phyloP scores from a whole-genome alignment of 2,329 filamentous ascomycete genomes.

The Aphanoascus verrucosus region DNA sequence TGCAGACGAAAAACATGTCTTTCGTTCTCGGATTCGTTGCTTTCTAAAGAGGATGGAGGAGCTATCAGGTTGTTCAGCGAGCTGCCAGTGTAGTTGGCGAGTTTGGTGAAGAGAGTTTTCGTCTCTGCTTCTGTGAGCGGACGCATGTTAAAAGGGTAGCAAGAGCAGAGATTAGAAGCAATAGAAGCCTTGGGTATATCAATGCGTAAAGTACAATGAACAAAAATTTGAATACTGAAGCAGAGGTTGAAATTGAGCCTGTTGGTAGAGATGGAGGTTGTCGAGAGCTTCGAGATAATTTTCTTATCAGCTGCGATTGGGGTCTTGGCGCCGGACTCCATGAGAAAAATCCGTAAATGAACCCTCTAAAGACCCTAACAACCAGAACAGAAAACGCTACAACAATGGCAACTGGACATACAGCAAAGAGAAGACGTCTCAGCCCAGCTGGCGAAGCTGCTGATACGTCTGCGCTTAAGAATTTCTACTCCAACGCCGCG shows the following conservation, averaged over 20 bases:
- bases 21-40: conserved; percentile 57
- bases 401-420: conserved; percentile 35
- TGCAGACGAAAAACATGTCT: conserved; percentile 79
- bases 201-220: background rate
- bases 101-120: conserved; percentile 74
- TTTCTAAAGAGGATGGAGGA: conserved; percentile 55
- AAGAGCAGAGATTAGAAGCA: background rate
- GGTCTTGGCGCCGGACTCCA: conserved; percentile 5
- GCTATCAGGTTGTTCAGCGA: conserved; percentile 77
- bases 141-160: conserved; percentile 49
- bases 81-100: conserved; percentile 83
- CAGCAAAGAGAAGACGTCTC: conserved; percentile 42
- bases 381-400: background rate
- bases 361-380: background rate
- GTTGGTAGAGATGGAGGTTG: background rate
- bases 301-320: conserved; percentile 5
- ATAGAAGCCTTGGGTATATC: background rate
- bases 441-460: conserved; percentile 35
- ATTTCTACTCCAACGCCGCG: conserved; percentile 62
- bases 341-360: background rate
- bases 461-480: conserved; percentile 28
- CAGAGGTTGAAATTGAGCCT: background rate
- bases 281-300: background rate
- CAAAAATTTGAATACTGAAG: background rate
- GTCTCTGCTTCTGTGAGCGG: conserved; percentile 58